Evolutionary conservation across 345 rosid species (phyloP).

Genomic region (Pistacia atlantica): DNA sequence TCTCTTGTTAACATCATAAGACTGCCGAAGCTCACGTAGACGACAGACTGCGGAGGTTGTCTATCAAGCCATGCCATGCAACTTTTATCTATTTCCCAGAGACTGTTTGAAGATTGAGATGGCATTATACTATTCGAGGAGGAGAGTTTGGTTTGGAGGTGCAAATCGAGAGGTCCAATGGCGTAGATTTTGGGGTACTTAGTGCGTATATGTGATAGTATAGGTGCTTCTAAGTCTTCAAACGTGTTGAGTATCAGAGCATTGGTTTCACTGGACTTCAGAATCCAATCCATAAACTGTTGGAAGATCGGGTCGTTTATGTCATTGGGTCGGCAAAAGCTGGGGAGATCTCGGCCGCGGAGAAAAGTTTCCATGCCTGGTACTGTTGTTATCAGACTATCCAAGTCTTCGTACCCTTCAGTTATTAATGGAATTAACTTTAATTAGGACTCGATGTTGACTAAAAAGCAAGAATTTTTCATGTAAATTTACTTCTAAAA

Average conservation of each 20-base stretch:
- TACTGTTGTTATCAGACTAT: slow-evolving; percentile 8
- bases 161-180: slow-evolving; percentile 41
- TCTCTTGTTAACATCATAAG: slow-evolving; percentile 24
- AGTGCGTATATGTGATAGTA: slow-evolving; percentile 30
- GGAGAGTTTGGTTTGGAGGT: slow-evolving; percentile 29
- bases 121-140: slow-evolving; percentile 18
- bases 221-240: slow-evolving; percentile 38
- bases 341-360: slow-evolving; percentile 39
- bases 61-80: slow-evolving; percentile 52
- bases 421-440: background rate
- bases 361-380: slow-evolving; percentile 41
- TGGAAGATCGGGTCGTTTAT: background rate
- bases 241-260: slow-evolving; percentile 49
- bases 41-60: slow-evolving; percentile 38
- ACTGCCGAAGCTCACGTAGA: slow-evolving; percentile 61
- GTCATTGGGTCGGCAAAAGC: slow-evolving; percentile 30
- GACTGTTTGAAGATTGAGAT: slow-evolving; percentile 27
- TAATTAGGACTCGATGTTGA: no score
- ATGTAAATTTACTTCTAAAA: no score
- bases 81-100: slow-evolving; percentile 41
- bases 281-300: background rate
- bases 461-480: no score
- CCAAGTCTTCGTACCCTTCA: slow-evolving; percentile 22
- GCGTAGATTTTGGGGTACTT: slow-evolving; percentile 27
- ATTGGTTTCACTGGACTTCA: slow-evolving; percentile 8